Evolutionary conservation across 495 filamentous ascomycete species (phyloP), one percentile per base, ranked within the genome.

Genomic region (Pseudotulostoma volvatum): DNA sequence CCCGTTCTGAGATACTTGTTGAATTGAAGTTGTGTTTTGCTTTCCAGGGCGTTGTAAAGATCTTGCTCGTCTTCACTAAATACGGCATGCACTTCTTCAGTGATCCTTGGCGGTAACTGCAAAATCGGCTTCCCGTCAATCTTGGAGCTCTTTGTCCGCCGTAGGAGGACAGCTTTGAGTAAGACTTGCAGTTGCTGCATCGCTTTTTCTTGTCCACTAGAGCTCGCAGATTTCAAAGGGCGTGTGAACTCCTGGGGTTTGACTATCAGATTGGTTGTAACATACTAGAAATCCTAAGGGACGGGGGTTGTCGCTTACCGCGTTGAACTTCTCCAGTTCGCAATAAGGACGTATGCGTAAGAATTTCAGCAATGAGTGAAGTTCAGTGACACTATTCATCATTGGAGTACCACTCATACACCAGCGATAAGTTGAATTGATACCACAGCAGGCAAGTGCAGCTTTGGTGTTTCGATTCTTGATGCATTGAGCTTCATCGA

Each of bases 321-420:
- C 31, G 18, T 67, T 68, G 53, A 92, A 94, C 15, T 61, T 63
- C 1, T 68, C 56, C 52, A 66, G 67, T 1, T 75, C 68, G 41
- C 68, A 67, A 53, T 87, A 96, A n/a, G 88, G 87, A 33, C 64
- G 71, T 46, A 92, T 90, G 2, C 72, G 64, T 33, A 95, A 65
- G 55, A 95, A 97, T 16, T 67, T 69, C 36, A 97, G 66, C 21
- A 95, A 61, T 2, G 85, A 78, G 49, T 74, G 87, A n/a, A 93
- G 59, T 50, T 95, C 90, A 20, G 70, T 66, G 2, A 88, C 73
- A 9, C 66, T 74, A 48, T 97, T 96, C 78, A 90, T 87, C 77
- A 94, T 92, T 0, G 90, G 90, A 0, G 85, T 95, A 4, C 90
- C 90, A 8, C 82, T 92, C 56, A 97, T 74, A 49, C 84, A 93